Evolutionary conservation across 2,329 filamentous ascomycete species (phyloP).

Genomic region (Chrysoporthe austroafricana): DNA sequence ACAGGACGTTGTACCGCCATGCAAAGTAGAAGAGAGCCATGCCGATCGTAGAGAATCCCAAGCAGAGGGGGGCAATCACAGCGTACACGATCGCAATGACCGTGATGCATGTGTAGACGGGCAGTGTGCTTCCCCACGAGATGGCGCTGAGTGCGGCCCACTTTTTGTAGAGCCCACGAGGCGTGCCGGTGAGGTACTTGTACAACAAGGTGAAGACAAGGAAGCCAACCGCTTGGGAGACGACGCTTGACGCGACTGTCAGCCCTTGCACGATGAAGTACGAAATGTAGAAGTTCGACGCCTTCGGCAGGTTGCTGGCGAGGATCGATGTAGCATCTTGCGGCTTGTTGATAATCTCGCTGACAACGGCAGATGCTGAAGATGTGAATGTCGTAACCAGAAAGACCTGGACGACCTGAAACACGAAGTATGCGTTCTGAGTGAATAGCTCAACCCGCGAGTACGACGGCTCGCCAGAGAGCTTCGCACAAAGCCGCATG

Average conservation of each 20-base stretch:
- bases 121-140: slow-evolving; percentile 83
- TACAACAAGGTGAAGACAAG: slow-evolving; percentile 75
- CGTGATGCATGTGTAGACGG: slow-evolving; percentile 78
- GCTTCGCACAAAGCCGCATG: slow-evolving; percentile 79
- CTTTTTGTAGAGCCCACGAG: slow-evolving; percentile 76
- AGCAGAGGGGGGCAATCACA: slow-evolving; percentile 81
- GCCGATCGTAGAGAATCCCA: slow-evolving; percentile 80
- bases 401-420: slow-evolving; percentile 92
- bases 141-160: slow-evolving; percentile 76
- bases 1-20: slow-evolving; percentile 89
- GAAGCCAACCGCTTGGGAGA: slow-evolving; percentile 74
- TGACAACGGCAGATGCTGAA: slow-evolving; percentile 72
- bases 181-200: slow-evolving; percentile 74
- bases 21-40: slow-evolving; percentile 83
- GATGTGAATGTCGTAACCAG: slow-evolving; percentile 83
- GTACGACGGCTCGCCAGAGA: slow-evolving; percentile 78
- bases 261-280: slow-evolving; percentile 95
- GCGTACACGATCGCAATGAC: slow-evolving; percentile 86
- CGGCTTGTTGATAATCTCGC: slow-evolving; percentile 67
- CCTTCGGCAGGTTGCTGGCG: slow-evolving; percentile 74
- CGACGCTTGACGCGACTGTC: slow-evolving; percentile 72
- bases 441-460: slow-evolving; percentile 85
- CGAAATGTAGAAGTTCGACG: slow-evolving; percentile 92
- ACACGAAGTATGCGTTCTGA: slow-evolving; percentile 89
- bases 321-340: slow-evolving; percentile 65